phyloP scores from a whole-genome alignment of 495 filamentous ascomycete genomes.

The Xylaria palmicola region DNA sequence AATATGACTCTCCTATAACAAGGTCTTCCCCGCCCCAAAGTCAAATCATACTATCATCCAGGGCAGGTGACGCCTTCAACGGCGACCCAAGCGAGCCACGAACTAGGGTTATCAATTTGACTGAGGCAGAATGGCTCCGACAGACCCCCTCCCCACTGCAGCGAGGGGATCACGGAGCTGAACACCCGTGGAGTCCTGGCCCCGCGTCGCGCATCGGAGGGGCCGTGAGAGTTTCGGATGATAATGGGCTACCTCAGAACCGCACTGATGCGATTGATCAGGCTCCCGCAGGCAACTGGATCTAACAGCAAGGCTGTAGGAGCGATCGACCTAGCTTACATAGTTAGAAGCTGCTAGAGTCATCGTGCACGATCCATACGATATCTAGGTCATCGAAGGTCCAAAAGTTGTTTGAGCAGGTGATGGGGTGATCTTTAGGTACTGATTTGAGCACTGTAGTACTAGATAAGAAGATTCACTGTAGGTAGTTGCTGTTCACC shows the following conservation, averaged over 20 bases:
- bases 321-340: background rate
- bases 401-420: background rate
- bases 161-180: conserved; percentile 2
- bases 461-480: too few species aligned
- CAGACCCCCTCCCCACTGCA: conserved; percentile 35
- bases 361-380: background rate
- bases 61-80: background rate
- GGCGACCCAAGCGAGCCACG: background rate
- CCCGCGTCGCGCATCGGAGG: background rate
- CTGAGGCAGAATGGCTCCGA: conserved; percentile 42
- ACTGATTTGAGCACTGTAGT: background rate
- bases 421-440: background rate
- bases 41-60: conserved; percentile 6
- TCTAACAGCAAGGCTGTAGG: conserved; percentile 11
- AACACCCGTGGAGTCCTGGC: conserved; percentile 23
- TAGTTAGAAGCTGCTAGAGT: background rate
- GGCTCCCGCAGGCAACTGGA: conserved; percentile 26
- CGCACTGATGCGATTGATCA: background rate
- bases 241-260: background rate
- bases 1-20: conserved; percentile 25
- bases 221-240: background rate
- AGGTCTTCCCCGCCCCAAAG: conserved; percentile 20
- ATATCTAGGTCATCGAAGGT: background rate
- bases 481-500: too few species aligned
- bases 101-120: conserved; percentile 22